Evolutionary conservation across 805 yeast genomes (phyloP), one percentile per base, ranked within the genome.

Genomic region (Kodamaea leandrae): DNA sequence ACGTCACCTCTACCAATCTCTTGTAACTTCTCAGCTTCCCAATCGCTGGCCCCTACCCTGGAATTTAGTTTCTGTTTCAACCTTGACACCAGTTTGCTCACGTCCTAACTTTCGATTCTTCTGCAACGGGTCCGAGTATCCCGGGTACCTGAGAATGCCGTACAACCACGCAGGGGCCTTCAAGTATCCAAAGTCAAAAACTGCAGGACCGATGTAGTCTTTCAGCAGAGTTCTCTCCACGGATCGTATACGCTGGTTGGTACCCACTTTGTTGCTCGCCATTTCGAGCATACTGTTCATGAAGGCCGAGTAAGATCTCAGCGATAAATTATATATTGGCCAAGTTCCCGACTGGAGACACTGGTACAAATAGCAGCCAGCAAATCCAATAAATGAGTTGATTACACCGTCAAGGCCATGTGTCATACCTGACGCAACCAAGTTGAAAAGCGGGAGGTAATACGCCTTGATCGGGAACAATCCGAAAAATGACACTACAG

Each of bases 291-390:
- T 14, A 6, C 12, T 16, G 20, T n/a, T 16, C 30, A 35, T 16
- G 19, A 14, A 21, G 6, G 21, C n/a, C 10, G 17, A 15, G 23
- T 32, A 46, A 7, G 32, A 27, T 9, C 17, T 27, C 7, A n/a
- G 10, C 13, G 13, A 16, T 29, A 69, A 53, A 50, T 69, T 69
- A 49, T 64, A 66, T 32, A 69, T 44, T 2, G 75, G 74, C 18
- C 63, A 27, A 2, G 86, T 75, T 29, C 68, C 61, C 0, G 86
- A 79, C 51, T 80, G 85, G 32, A 80, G 55, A 53, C 87, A 82
- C 46, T 74, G 76, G 60, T 79, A 81, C 4, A 78, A 44, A 53
- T 82, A 82, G 0, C 79, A 85, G 3, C 78, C 77, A 14, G 62
- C 49, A 44, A 77, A 68, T 2, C 87, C 87, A 29, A 75, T 55